Base-by-base conservation (phyloP, 2,329 filamentous ascomycete genomes). In the Xylariaceae sp. region DNA sequence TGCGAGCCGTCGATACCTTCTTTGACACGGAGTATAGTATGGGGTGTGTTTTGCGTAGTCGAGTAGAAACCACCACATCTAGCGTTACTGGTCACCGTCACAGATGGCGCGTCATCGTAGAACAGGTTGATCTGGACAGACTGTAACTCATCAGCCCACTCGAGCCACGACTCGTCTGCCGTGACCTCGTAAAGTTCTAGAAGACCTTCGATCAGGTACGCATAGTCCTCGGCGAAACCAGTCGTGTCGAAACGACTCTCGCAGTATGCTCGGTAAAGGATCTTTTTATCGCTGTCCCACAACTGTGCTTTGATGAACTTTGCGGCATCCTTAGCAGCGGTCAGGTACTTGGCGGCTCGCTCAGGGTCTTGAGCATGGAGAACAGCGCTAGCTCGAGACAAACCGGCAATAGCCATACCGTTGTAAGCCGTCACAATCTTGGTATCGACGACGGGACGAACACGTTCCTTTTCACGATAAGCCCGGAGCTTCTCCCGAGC, bases 181-280 rank as follows among this genome's bases (percentile, higher is more conserved):
- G 90, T 96, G 0, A 88, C 83, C 72, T 93, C 87, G 71, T 95
- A 95, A 34, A 97, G 82, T 66, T 92, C 88, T 58, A 97, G 77
- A 1, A 97, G 78, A 0, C 92, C 93, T 53, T 88, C 84, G 53
- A 92, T 89, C 47, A 97, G 73, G 73, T 93, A 96, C 2, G 93
- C 91, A 71, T 97, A 97, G 75, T 99, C 94, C 67, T 97, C 94
- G 1, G 93, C 90, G 73, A 97, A 96, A 0, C 84, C 92, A 45
- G 81, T 79, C 0, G 85, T 86, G 15, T 84, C 79, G 34, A 87
- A 86, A 7, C 84, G 77, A 64, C 84, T 81, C 62, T 87, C 83
- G 35, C 85, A 84, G 74, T 88, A 95, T 48, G 93, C 84, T 53
- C 92, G 83, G 70, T 87, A 89, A 13, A 97, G 76, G 2, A 82